A percentile compares a stretch with the other conserved stretches of the same genome.
These are phyloP conservation scores for Leccinum pseudoinsigne DNA, from an alignment of 1,284 basidiomycete genomes.

Conservation along the genomic window DNA sequence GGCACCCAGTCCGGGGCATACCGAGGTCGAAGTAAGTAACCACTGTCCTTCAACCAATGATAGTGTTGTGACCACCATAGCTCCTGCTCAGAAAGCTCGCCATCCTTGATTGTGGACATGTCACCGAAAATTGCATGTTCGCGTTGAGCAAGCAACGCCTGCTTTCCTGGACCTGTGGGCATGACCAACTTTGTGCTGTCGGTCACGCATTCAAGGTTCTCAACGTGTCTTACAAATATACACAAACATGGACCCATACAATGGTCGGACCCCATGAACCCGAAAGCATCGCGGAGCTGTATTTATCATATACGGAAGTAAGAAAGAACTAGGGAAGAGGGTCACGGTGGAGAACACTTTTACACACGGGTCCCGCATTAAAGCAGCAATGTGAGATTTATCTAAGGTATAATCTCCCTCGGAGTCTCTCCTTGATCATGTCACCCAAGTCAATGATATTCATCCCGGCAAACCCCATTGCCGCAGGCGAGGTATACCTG, in stretches of 20 bases:
- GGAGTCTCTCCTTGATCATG: too few species aligned
- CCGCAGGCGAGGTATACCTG: too few species aligned
- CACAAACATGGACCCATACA: slow-evolving; percentile 12
- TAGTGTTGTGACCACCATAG: slow-evolving; percentile 34
- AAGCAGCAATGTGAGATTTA: too few species aligned
- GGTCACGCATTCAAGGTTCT: too few species aligned
- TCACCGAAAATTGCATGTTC: slow-evolving; percentile 1
- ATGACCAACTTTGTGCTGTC: too few species aligned
- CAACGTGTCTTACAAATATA: slow-evolving; percentile 1
- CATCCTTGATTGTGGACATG: neutral
- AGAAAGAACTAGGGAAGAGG: neutral
- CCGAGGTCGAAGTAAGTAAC: slow-evolving; percentile 38
- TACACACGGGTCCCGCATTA: slow-evolving; percentile 1
- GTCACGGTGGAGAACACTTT: neutral
- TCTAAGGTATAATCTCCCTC: too few species aligned
- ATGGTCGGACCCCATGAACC: slow-evolving; percentile 14
- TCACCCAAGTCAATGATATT: too few species aligned
- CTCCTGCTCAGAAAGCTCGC: slow-evolving; percentile 10
- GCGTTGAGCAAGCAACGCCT: neutral
- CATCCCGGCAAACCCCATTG: too few species aligned
- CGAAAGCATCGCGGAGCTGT: slow-evolving; percentile 3
- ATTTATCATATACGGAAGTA: neutral
- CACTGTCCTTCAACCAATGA: slow-evolving; percentile 32
- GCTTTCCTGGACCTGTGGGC: neutral
- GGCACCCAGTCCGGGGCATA: slow-evolving; percentile 38